A percentile compares a stretch with the other conserved stretches of the same genome.
Evolutionary conservation across 305 asterid species (phyloP).

Genomic region (Fraxinus xanthoxyloides): DNA sequence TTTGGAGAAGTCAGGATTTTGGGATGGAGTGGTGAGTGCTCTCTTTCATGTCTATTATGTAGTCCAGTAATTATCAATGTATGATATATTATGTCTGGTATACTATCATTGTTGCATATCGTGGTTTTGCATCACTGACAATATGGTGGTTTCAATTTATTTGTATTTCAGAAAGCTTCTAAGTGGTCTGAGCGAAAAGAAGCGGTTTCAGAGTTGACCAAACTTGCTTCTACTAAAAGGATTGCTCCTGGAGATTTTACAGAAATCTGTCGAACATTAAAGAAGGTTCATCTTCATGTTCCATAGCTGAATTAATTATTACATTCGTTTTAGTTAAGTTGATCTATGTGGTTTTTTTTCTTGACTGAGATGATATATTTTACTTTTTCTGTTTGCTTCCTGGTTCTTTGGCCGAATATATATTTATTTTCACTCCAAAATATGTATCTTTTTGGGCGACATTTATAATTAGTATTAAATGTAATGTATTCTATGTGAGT

Average conservation of each 20-base stretch:
- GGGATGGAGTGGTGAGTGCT: slow-evolving; percentile 96
- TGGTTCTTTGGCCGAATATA: not conserved
- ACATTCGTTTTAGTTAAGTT: not conserved
- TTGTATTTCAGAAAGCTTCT: slow-evolving; percentile 76
- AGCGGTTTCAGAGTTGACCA: slow-evolving; percentile 92
- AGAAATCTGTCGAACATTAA: slow-evolving; percentile 91
- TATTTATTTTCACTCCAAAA: not conserved
- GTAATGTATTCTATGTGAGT: not conserved
- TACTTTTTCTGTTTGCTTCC: not conserved
- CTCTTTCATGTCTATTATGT: slow-evolving; percentile 15
- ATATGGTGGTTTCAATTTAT: slow-evolving; percentile 20
- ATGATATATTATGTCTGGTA: slow-evolving; percentile 11
- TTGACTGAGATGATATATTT: not conserved
- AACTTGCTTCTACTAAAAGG: slow-evolving; percentile 93
- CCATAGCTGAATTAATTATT: not conserved
- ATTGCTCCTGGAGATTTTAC: slow-evolving; percentile 96
- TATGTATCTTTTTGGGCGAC: not conserved
- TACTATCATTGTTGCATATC: slow-evolving; percentile 2
- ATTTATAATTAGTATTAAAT: not conserved
- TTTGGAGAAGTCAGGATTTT: slow-evolving; percentile 95
- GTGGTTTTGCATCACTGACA: not conserved
- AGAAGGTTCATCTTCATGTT: slow-evolving; percentile 51
- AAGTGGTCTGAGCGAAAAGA: slow-evolving; percentile 99
- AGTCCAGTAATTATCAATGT: not conserved
- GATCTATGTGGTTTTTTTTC: not conserved